Conservation (phyloP, 176 grass and related monocot genomes). For the Ampelocalamus luodianensis region DNA sequence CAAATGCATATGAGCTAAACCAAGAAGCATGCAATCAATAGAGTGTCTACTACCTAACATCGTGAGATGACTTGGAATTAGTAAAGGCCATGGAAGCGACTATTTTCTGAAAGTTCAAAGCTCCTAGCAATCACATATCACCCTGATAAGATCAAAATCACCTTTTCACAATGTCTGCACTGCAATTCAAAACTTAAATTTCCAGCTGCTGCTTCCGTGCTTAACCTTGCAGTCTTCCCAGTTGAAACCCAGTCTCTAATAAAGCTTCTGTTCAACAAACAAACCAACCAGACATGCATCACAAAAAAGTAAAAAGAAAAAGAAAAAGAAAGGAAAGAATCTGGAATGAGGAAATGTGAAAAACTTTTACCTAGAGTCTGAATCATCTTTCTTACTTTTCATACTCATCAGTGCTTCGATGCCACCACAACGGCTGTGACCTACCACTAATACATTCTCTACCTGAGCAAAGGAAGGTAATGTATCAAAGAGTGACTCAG, state of each 20-base stretch:
- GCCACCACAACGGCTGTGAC: constrained; percentile 91
- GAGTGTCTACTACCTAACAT: not conserved
- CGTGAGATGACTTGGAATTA: constrained; percentile 12
- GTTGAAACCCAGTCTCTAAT: constrained; percentile 84
- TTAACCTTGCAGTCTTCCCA: constrained; percentile 84
- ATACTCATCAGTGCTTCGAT: constrained; percentile 92
- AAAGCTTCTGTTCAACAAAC: constrained; percentile 61
- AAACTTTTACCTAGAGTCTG: constrained; percentile 59
- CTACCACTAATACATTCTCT: constrained; percentile 77
- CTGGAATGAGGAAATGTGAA: constrained; percentile 16
- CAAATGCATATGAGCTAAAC: constrained; percentile 11
- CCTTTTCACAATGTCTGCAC: constrained; percentile 96
- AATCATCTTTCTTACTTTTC: constrained; percentile 81
- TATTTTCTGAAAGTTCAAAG: not conserved
- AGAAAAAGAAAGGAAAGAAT: no score
- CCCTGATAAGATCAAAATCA: constrained; percentile 35
- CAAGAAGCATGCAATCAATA: not conserved
- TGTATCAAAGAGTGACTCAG: constrained; percentile 6
- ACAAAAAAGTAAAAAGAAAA: constrained; percentile 13
- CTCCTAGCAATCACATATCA: not conserved
- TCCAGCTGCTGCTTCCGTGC: constrained; percentile 90
- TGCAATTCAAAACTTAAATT: constrained; percentile 81
- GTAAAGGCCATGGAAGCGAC: not conserved
- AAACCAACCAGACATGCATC: constrained; percentile 36
- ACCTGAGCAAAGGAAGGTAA: constrained; percentile 61